A percentile compares a stretch with the other conserved stretches of the same genome.
Conservation (phyloP, 805 yeast genomes). For the Ogataea ramenticola region DNA sequence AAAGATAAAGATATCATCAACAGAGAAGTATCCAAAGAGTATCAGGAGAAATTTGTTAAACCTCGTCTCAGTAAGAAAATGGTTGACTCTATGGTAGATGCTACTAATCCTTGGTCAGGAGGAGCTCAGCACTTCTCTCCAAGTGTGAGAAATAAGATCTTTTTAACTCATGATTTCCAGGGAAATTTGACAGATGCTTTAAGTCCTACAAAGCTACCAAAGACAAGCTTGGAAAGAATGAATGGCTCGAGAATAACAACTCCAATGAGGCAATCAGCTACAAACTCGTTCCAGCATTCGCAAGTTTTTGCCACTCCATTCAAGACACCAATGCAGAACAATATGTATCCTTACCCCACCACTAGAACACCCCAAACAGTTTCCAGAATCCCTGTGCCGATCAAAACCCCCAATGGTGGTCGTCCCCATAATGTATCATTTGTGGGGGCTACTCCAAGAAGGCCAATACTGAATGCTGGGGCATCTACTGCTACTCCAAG, state of each 20-base stretch:
- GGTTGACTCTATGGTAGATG: conserved; percentile 58
- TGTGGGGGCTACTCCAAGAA: neutral
- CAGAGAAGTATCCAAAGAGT: conserved; percentile 57
- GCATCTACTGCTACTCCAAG: neutral
- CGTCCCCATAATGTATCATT: neutral
- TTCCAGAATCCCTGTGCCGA: neutral
- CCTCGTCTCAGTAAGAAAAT: conserved; percentile 45
- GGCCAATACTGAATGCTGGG: neutral
- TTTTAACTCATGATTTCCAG: conserved; percentile 40
- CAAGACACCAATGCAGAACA: neutral
- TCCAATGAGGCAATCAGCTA: neutral
- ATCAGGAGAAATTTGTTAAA: conserved; percentile 52
- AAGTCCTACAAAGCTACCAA: conserved; percentile 4
- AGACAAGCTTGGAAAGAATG: neutral
- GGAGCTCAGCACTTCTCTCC: conserved; percentile 19
- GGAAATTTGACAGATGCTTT: conserved; percentile 5
- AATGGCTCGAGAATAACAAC: conserved; percentile 1
- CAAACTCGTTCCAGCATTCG: neutral
- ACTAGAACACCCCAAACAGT: neutral
- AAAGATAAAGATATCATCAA: conserved; percentile 54
- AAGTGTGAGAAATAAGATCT: conserved; percentile 28
- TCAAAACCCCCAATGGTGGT: neutral
- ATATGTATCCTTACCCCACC: neutral
- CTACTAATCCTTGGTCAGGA: conserved; percentile 29
- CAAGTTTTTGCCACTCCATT: neutral